Evolutionary conservation across 163 green algal genomes (phyloP), one percentile per base, ranked within the genome.

Genomic region (Volvox carteri): DNA sequence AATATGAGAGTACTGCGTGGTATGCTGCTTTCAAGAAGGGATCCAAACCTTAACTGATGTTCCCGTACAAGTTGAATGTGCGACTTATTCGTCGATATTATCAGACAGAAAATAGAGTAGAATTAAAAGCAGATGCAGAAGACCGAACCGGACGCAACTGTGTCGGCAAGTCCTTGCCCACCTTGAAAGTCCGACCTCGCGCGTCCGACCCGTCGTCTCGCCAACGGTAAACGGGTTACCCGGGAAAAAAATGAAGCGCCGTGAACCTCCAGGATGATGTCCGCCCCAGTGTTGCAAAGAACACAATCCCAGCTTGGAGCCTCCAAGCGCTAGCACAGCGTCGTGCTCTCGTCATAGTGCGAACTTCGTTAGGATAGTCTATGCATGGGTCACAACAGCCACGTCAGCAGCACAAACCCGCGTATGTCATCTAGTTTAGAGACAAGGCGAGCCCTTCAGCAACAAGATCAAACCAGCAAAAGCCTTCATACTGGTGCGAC

Each of bases 251-350:
- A 44, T 74, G 7, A 74, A 41, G 62, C 30, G 62, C 62, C 4
- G 62, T 33, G 62, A 37, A 74, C 4, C 28, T 4, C 35, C 62
- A 41, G 62, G 62, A 28, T 21, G 62, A 74, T 74, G 23, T 28
- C 62, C n/a, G 62, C 35, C 37, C n/a, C 54, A 65, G 19, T 30
- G n/a, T n/a, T n/a, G 54, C 62, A 2, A 23, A 73, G 16, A 21
- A 73, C 25, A 46, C 67, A 50, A 35, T 77, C 9, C 67, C 67
- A 21, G 33, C 28, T 35, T 11, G 67, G 33, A 77, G 67, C n/a
- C 3, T 73, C 67, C 67, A 35, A 77, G 67, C 67, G 33, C 67
- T 50, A 77, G 67, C 67, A 50, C 67, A 77, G 7, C 67, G 67
- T 48, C 50, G 48, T 21, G 67, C 67, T 52, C 37, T 21, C 33